Evolutionary conservation across 306 rosid species (phyloP), one percentile per base, ranked within the genome.

Genomic region (Carpinus viminea): DNA sequence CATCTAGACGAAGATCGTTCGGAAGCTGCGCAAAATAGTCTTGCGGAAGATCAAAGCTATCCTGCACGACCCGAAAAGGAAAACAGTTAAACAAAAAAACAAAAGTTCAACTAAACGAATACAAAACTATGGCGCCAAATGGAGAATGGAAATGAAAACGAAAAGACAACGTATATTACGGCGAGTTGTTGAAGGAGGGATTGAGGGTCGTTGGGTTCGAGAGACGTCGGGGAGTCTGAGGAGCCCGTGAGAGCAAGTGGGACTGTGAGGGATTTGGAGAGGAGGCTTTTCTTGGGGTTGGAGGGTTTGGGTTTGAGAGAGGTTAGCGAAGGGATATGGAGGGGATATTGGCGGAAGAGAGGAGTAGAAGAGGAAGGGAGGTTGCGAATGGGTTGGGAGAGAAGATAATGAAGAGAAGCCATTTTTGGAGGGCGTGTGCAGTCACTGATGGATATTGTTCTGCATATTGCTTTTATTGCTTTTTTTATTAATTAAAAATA

Each of bases 1-100:
- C 98, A 66, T 94, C 98, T 69, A 91, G 85, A 69, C 97, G 97
- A 76, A 94, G 95, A 85, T 94, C 98, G 7, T 80, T 70, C 12
- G 98, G 98, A 70, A 94, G 89, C 87, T 91, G 83, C 0, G 86
- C 80, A 71, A 94, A 89, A 88, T 89, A 94, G 87, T 92, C 97
- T 55, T 81, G 73, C 5, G 98, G 89, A 78, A 94, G 97, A 87
- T 92, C 92, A 76, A 94, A 92, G 82, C 93, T 84, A 24, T 87
- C 89, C 97, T 92, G 89, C 84, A 74, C 20, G 70, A 8, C 60
- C 20, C 57, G 8, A 60, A 68, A 74, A 26, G 47, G 41, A 47
- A 43, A 60, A 60, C 52, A 1, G 43, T 2, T 2, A 31, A 31
- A 31, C 34, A 31, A 31, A 31, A 31, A 31, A 31, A 31, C 34